These are phyloP conservation scores for Corynespora cassiicola DNA, from an alignment of 2,329 filamentous ascomycete genomes.

Conservation along the genomic window DNA sequence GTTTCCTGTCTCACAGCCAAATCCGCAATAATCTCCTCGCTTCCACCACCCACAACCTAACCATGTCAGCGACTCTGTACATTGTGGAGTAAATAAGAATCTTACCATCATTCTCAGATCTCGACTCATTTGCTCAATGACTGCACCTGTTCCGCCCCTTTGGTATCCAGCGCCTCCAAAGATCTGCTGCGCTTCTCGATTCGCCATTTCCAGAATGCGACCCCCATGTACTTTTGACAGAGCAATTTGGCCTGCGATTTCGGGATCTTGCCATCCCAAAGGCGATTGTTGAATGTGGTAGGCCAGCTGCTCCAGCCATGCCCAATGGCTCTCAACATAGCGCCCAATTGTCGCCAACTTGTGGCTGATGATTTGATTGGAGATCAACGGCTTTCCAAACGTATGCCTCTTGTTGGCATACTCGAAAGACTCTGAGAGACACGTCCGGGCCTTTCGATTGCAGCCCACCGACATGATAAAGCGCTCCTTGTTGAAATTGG, in stretches of 20 bases:
- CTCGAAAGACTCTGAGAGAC: slow-evolving; percentile 59
- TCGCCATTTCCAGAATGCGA: slow-evolving; percentile 57
- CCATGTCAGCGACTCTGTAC: slow-evolving; percentile 15
- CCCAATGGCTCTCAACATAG: slow-evolving; percentile 66
- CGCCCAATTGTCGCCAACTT: slow-evolving; percentile 67
- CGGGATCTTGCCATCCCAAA: slow-evolving; percentile 46
- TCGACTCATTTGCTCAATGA: slow-evolving; percentile 61
- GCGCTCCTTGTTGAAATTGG: slow-evolving; percentile 60
- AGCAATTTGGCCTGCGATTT: slow-evolving; percentile 48
- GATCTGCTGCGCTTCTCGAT: slow-evolving; percentile 61
- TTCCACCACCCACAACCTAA: slow-evolving; percentile 57
- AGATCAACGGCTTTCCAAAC: slow-evolving; percentile 64
- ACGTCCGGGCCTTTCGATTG: slow-evolving; percentile 64
- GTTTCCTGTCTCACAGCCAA: slow-evolving; percentile 59
- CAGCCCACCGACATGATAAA: slow-evolving; percentile 64
- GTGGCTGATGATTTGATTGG: slow-evolving; percentile 64
- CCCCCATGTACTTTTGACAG: slow-evolving; percentile 59
- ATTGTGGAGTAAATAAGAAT: slow-evolving; percentile 28
- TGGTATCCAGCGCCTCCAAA: slow-evolving; percentile 62
- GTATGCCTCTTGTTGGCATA: slow-evolving; percentile 63
- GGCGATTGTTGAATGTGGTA: slow-evolving; percentile 58
- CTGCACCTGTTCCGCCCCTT: slow-evolving; percentile 54
- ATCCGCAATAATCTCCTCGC: slow-evolving; percentile 63
- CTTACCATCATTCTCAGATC: slow-evolving; percentile 62
- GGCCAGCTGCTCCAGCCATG: slow-evolving; percentile 67